Percentiles rank a stretch among this genome's conserved stretches.
phyloP scores from a whole-genome alignment of 2,329 filamentous ascomycete genomes.

The Aspergillus sojae region DNA sequence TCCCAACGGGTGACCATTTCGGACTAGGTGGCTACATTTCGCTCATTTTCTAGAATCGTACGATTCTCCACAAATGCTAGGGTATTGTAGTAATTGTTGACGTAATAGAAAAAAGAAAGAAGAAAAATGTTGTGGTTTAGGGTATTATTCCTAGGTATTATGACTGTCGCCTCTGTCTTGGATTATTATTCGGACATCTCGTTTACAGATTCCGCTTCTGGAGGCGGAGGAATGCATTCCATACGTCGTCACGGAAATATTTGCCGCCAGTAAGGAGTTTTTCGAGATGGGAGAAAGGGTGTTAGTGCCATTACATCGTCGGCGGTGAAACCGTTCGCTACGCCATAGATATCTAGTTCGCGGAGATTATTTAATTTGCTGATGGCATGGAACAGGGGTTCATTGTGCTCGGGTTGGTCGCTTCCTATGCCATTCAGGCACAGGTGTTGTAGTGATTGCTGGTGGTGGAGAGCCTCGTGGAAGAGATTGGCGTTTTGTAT shows the following conservation, averaged over 20 bases:
- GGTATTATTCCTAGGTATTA: no score
- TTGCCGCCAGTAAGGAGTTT: constrained; percentile 37
- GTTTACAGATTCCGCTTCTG: neutral
- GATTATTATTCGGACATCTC: neutral
- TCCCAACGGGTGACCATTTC: neutral
- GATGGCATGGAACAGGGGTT: constrained; percentile 33
- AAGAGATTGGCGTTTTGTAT: constrained; percentile 27
- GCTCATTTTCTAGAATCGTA: neutral
- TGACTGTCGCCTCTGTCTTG: no score
- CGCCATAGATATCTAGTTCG: constrained; percentile 37
- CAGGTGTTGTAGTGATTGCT: constrained; percentile 31
- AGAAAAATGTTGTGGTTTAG: no score
- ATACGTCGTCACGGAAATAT: constrained; percentile 31
- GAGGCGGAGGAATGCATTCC: constrained; percentile 28
- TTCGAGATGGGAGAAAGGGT: constrained; percentile 31
- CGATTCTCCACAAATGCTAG: no score
- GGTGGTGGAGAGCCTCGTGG: constrained; percentile 31
- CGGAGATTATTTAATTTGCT: constrained; percentile 31
- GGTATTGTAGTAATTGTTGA: neutral
- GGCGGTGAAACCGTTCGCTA: constrained; percentile 36
- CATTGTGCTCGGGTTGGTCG: constrained; percentile 28
- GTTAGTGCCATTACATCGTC: constrained; percentile 33
- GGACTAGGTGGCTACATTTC: neutral
- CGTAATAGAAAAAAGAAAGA: neutral
- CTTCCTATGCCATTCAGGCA: constrained; percentile 34